Percentiles rank a stretch among this genome's conserved stretches.
Evolutionary conservation across 768 basidiomycete genomes (phyloP).

Genomic region (Agrocybe praecox): DNA sequence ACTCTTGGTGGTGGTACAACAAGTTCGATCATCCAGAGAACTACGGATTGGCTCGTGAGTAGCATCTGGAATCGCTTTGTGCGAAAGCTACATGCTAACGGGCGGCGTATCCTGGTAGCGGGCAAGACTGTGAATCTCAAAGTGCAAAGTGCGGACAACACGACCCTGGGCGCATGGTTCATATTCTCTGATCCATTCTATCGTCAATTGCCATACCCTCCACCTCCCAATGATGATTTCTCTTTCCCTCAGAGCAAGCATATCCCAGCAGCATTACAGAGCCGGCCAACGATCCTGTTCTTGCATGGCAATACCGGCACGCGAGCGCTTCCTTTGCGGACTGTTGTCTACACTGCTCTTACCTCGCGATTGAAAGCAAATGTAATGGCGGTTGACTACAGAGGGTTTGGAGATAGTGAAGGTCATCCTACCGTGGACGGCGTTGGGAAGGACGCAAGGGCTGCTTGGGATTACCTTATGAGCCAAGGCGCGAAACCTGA

Average conservation of each 20-base stretch:
- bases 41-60: constrained; percentile 45
- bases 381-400: constrained; percentile 71
- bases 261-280: constrained; percentile 29
- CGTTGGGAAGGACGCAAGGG: constrained; percentile 56
- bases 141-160: constrained; percentile 65
- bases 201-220: constrained; percentile 31
- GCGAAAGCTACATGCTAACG: neutral
- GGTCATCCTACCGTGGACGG: constrained; percentile 65
- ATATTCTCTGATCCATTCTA: constrained; percentile 56
- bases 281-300: constrained; percentile 64
- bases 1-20: constrained; percentile 32
- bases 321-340: constrained; percentile 54
- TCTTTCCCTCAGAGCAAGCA: constrained; percentile 26
- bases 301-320: constrained; percentile 77
- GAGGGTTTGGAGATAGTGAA: constrained; percentile 75
- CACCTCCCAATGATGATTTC: constrained; percentile 34
- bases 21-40: constrained; percentile 41
- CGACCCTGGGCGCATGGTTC: constrained; percentile 69
- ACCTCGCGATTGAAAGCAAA: constrained; percentile 57
- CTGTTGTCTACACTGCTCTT: constrained; percentile 49
- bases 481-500: constrained; percentile 46
- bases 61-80: too few relatives aligned
- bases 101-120: constrained; percentile 35
- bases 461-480: constrained; percentile 68
- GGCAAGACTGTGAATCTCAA: constrained; percentile 62